A percentile compares a stretch with the other conserved stretches of the same genome.
Evolutionary conservation across 2,329 filamentous ascomycete genomes (phyloP).

Genomic region (Penicillium concentricum): DNA sequence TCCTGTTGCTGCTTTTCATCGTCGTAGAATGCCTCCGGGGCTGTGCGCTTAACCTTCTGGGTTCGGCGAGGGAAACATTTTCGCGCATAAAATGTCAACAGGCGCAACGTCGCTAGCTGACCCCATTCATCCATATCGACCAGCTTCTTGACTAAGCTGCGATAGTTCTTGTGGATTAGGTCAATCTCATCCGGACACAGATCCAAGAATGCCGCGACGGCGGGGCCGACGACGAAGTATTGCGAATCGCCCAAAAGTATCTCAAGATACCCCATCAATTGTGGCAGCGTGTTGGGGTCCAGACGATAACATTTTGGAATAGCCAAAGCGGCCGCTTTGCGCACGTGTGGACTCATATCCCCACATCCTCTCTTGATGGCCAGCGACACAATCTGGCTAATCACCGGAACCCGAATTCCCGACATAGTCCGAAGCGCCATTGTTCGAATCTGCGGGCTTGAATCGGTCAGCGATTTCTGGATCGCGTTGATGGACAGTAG

Average conservation of each 20-base stretch:
- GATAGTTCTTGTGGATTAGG: slow-evolving; percentile 87
- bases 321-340: slow-evolving; percentile 86
- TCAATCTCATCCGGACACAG: slow-evolving; percentile 85
- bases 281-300: slow-evolving; percentile 80
- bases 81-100: slow-evolving; percentile 82
- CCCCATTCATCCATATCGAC: slow-evolving; percentile 99
- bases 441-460: slow-evolving; percentile 84
- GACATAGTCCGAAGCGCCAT: slow-evolving; percentile 96
- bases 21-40: slow-evolving; percentile 77
- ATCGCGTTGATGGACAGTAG: slow-evolving; percentile 98
- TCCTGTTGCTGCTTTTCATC: slow-evolving; percentile 56
- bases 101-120: slow-evolving; percentile 75
- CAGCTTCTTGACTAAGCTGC: slow-evolving; percentile 78
- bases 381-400: slow-evolving; percentile 93
- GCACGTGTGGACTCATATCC: slow-evolving; percentile 92
- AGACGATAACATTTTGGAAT: slow-evolving; percentile 95
- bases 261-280: slow-evolving; percentile 78
- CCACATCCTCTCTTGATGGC: slow-evolving; percentile 91
- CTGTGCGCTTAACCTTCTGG: slow-evolving; percentile 55
- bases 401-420: slow-evolving; percentile 92
- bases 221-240: slow-evolving; percentile 94
- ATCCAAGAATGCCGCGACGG: slow-evolving; percentile 83
- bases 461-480: slow-evolving; percentile 92
- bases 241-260: slow-evolving; percentile 83
- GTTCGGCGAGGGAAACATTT: slow-evolving; percentile 78